Conservation (phyloP, 78 protist genomes). For the Monocercomonoides exilis region DNA sequence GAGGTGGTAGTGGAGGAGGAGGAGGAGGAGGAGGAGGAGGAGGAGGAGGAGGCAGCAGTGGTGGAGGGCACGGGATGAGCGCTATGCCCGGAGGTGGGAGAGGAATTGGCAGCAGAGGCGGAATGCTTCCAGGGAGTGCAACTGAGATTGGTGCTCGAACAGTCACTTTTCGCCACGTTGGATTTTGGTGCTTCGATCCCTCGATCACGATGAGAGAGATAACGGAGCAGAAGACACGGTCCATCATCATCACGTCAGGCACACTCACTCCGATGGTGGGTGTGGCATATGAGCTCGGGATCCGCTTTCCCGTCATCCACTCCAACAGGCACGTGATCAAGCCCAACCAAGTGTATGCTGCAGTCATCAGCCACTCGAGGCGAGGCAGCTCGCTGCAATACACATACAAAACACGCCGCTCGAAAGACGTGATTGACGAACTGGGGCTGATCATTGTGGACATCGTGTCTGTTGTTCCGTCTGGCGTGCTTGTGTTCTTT, state of each 20-base stretch:
- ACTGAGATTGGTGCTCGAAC: neutral
- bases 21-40: too few relatives aligned
- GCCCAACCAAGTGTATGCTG: neutral
- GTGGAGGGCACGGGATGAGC: too few relatives aligned
- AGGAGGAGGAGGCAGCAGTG: too few relatives aligned
- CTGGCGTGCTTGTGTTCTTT: slow-evolving; percentile 12
- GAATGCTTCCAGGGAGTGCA: neutral
- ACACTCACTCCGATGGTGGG: slow-evolving; percentile 8
- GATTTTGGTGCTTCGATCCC: neutral
- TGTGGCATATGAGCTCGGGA: neutral
- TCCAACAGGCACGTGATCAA: neutral
- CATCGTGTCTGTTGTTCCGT: neutral
- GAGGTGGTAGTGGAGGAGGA: too few relatives aligned
- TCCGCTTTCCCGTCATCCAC: neutral
- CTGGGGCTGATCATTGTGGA: neutral
- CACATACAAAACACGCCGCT: neutral
- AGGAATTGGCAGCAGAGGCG: too few relatives aligned
- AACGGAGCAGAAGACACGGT: neutral
- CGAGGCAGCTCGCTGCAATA: neutral
- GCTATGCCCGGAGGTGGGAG: too few relatives aligned
- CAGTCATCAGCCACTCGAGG: neutral
- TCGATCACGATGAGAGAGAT: neutral
- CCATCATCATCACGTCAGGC: slow-evolving; percentile 22
- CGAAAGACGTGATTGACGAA: neutral
- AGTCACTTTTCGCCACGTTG: neutral